A percentile compares a stretch with the other conserved stretches of the same genome.
Conservation (phyloP, 306 rosid species). For the Ceratonia siliqua region DNA sequence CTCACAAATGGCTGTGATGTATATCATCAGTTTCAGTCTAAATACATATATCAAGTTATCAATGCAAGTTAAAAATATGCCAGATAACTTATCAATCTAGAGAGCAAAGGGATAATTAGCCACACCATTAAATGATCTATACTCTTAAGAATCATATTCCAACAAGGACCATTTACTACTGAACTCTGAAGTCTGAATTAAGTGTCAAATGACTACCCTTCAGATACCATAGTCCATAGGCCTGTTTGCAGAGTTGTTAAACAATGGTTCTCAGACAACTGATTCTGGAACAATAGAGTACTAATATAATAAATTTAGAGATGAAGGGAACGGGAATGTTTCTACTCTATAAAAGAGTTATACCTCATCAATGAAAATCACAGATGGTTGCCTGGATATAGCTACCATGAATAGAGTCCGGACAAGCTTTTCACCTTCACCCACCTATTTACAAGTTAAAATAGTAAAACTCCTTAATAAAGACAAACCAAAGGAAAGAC, state of each 20-base stretch:
- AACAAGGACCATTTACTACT: constrained; percentile 17
- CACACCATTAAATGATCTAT: constrained; percentile 4
- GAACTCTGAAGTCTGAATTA: constrained; percentile 19
- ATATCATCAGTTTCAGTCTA: neutral
- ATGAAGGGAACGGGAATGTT: neutral
- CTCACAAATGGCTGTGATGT: neutral
- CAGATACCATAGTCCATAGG: neutral
- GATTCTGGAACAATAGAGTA: constrained; percentile 5
- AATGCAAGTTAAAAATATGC: constrained; percentile 1
- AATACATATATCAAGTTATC: constrained; percentile 11
- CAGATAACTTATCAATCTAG: neutral
- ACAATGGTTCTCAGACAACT: constrained; percentile 7
- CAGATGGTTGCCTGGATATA: constrained; percentile 90
- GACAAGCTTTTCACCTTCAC: constrained; percentile 96
- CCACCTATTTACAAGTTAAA: constrained; percentile 63
- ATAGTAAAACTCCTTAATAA: constrained; percentile 28
- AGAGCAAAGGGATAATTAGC: constrained; percentile 14
- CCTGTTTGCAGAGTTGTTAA: neutral
- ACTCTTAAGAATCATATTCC: constrained; percentile 5
- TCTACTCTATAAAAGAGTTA: constrained; percentile 20
- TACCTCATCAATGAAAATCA: constrained; percentile 98
- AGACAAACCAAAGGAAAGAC: constrained; percentile 2
- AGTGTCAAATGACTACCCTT: constrained; percentile 14
- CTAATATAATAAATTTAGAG: constrained; percentile 14
- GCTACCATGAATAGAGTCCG: constrained; percentile 94